Evolutionary conservation across 164 flowering plant species (phyloP), one percentile per base, ranked within the genome.

Genomic region (Dillenia suffruticosa): DNA sequence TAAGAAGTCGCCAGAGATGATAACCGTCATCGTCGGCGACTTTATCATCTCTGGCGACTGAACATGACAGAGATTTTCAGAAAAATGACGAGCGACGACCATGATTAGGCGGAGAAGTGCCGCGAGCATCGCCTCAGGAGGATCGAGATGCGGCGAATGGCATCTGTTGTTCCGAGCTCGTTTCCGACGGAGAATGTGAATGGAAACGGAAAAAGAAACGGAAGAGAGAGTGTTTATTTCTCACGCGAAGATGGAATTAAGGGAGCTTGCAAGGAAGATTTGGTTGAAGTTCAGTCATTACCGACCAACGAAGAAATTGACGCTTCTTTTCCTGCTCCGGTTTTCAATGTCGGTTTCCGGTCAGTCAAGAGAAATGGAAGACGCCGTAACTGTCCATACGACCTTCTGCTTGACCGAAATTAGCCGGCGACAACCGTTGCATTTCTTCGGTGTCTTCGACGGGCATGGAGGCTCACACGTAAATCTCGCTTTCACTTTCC

Each of bases 401-500:
- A 57, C 46, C 12, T 63, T 84, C 22, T 75, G 76, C 69, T 47
- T 46, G 46, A 77, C 77, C 63, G 76, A 54, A 26, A 52, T 65
- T 1, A 19, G 49, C 19, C 46, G 62, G 1, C 44, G 70, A 47
- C 57, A 40, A 47, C 69, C 81, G 32, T 32, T 80, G 43, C 86
- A 84, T 64, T 82, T 80, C 74, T 80, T 82, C 64, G 86, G 64
- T 26, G 89, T 84, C 7, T 84, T 54, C 56, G 86, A 84, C 51
- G 89, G 89, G 7, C 89, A 84, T 51, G 89, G 86, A 12, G 86
- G 89, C 11, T 44, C 77, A 49, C 83, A 84, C 55, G 88, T 84
- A 75, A 72, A 54, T 45, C 44, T 10, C 44, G 1, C 7, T 1
- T 26, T 26, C 40, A 17, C 22, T 49, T 32, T 32, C 24, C 46